Conservation (phyloP, 768 basidiomycete species). For the Leucocoprinus sp. region DNA sequence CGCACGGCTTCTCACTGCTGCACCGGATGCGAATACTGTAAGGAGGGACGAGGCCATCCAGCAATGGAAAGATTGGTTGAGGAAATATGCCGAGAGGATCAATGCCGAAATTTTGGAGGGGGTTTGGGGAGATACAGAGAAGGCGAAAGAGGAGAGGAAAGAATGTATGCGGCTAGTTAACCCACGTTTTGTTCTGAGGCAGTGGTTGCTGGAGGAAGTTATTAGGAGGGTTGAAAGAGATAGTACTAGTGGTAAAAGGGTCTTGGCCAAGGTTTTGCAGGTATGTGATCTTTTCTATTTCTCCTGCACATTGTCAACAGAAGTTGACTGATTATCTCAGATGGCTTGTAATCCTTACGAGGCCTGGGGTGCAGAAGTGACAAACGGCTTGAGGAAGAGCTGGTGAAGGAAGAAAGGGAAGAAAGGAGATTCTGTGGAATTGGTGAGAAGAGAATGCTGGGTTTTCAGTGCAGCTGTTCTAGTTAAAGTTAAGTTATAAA, state of each 20-base stretch:
- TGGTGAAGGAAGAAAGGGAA: constrained; percentile 54
- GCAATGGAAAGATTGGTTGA: constrained; percentile 60
- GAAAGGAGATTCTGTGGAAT: constrained; percentile 73
- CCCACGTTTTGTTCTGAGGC: constrained; percentile 87
- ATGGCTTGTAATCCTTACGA: constrained; percentile 87
- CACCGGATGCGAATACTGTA: constrained; percentile 37
- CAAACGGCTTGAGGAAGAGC: constrained; percentile 30
- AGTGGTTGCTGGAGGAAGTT: constrained; percentile 94
- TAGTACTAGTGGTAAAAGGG: constrained; percentile 47
- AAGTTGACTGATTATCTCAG: constrained; percentile 26
- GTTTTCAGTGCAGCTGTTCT: constrained; percentile 92
- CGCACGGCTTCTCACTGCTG: constrained; percentile 33
- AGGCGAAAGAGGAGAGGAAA: constrained; percentile 39
- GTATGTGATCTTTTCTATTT: constrained; percentile 33
- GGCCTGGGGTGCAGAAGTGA: constrained; percentile 74
- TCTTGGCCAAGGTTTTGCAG: constrained; percentile 76
- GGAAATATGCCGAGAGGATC: constrained; percentile 51
- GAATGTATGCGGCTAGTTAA: constrained; percentile 54
- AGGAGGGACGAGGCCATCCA: constrained; percentile 36
- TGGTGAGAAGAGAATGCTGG: constrained; percentile 68
- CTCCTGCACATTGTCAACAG: neutral
- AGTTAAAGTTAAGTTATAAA: constrained; percentile 36
- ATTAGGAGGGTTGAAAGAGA: constrained; percentile 72
- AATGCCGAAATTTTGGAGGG: constrained; percentile 45
- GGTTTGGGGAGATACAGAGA: constrained; percentile 16